A percentile compares a stretch with the other conserved stretches of the same genome.
phyloP scores from a whole-genome alignment of 495 filamentous ascomycete genomes.

The Penicillium salamii region DNA sequence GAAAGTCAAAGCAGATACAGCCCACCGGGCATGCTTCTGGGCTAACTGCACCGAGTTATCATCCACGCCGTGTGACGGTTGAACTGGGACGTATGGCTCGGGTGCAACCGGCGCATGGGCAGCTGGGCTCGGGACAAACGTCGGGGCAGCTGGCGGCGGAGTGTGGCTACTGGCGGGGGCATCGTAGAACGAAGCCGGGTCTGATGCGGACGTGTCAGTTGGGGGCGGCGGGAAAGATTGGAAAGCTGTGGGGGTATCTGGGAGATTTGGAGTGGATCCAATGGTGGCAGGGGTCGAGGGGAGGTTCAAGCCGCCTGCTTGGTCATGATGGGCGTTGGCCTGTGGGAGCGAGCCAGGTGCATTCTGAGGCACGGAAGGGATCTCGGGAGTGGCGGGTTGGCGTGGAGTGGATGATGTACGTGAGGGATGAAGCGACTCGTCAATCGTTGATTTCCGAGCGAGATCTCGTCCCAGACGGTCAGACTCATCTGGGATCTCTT shows the following conservation, averaged over 20 bases:
- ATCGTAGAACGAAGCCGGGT: constrained; percentile 35
- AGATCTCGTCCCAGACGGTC: constrained; percentile 34
- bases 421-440: constrained; percentile 53
- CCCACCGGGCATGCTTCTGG: constrained; percentile 96
- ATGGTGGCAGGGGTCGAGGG: constrained; percentile 41
- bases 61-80: constrained; percentile 48
- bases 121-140: constrained; percentile 18
- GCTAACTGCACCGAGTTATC: constrained; percentile 74
- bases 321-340: constrained; percentile 14
- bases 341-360: constrained; percentile 18
- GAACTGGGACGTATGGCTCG: constrained; percentile 18
- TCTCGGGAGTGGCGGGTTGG: constrained; percentile 26
- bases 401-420: constrained; percentile 41
- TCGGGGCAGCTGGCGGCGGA: constrained; percentile 22
- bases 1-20: constrained; percentile 93
- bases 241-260: constrained; percentile 42
- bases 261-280: constrained; percentile 30
- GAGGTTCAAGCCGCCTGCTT: constrained; percentile 28
- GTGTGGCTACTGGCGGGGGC: constrained; percentile 17
- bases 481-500: constrained; percentile 50
- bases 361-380: constrained; percentile 23
- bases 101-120: constrained; percentile 13
- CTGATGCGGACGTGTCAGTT: constrained; percentile 22
- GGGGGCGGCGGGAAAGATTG: constrained; percentile 49
- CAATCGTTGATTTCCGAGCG: constrained; percentile 37